A percentile compares a stretch with the other conserved stretches of the same genome.
phyloP scores from a whole-genome alignment of 768 basidiomycete genomes.

The Leucocoprinus leucothites region DNA sequence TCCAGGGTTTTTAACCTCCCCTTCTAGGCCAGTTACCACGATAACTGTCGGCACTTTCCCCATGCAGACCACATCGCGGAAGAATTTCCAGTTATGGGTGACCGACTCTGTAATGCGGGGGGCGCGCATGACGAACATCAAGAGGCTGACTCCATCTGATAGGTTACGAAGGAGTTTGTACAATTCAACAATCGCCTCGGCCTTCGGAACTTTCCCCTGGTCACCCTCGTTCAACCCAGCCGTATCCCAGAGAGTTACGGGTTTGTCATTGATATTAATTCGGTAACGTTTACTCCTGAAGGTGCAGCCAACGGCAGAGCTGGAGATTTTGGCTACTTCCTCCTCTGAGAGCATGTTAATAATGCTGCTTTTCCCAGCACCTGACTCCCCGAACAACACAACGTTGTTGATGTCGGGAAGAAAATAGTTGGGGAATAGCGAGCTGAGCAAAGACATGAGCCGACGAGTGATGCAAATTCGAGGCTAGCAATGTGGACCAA shows the following conservation, averaged over 20 bases:
- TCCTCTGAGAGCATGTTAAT: slow-evolving; percentile 29
- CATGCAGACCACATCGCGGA: slow-evolving; percentile 33
- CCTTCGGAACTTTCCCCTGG: slow-evolving; percentile 11
- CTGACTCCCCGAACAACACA: slow-evolving; percentile 35
- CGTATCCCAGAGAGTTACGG: slow-evolving; percentile 34
- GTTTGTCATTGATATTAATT: slow-evolving; percentile 21
- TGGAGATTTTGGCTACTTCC: slow-evolving; percentile 25
- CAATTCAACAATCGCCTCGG: slow-evolving; percentile 21
- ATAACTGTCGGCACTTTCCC: slow-evolving; percentile 36
- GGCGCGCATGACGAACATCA: slow-evolving; percentile 37
- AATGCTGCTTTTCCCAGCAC: slow-evolving; percentile 23
- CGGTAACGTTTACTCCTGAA: slow-evolving; percentile 25
- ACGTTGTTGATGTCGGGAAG: slow-evolving; percentile 17
- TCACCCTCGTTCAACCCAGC: slow-evolving; percentile 27
- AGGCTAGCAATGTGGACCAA: too few relatives aligned
- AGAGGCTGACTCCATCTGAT: slow-evolving; percentile 31
- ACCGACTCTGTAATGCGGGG: slow-evolving; percentile 31
- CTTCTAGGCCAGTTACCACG: slow-evolving; percentile 36
- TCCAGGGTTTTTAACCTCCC: slow-evolving; percentile 14
- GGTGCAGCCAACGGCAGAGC: slow-evolving; percentile 31
- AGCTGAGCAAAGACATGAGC: too few relatives aligned
- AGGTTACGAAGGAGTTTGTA: slow-evolving; percentile 31
- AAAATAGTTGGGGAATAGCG: too few relatives aligned
- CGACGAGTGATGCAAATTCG: too few relatives aligned
- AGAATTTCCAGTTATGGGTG: slow-evolving; percentile 35